Evolutionary conservation across 495 filamentous ascomycete species (phyloP), one percentile per base, ranked within the genome.

Genomic region (Daldinia decipiens): DNA sequence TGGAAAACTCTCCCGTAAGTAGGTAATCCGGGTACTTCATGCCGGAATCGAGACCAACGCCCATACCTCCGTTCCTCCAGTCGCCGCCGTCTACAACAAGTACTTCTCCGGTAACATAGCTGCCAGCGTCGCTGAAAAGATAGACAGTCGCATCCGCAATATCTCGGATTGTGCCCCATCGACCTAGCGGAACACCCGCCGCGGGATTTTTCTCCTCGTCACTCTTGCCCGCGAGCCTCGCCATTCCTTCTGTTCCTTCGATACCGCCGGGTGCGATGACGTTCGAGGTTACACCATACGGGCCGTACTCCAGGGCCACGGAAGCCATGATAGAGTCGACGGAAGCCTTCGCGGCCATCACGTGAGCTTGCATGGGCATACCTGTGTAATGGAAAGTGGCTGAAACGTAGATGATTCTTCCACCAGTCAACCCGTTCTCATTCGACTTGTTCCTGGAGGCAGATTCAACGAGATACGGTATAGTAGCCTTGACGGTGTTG

Each of bases 121-220:
- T 94, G 3, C 91, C 94, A 0, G 91, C 88, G 53, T 95, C 91
- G 26, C 89, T 89, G 69, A 97, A 93, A 24, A 97, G 78, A 70
- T 87, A 98, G 0, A 98, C 89, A 0, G 94, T 97, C 15, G 94
- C 92, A 81, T 99, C 94, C 0, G 94, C 91, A 74, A 99, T 94
- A 72, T 99, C 95, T 62, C 89, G 89, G 8, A 97, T 87, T 1
- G 85, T 88, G n/a, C 95, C 95, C 68, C 86, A 86, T 54, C 93
- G 83, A 12, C 93, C 92, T 0, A 91, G 77, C 0, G 95, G 95
- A 21, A 92, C 78, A 13, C 62, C 71, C 17, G 74, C 74, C 8
- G 67, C 75, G 40, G 54, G 52, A 43, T 76, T 67, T 38, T 78
- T 79, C 8, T 64, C 55, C 21, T 81, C 70, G 5, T 74, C 67